A percentile compares a stretch with the other conserved stretches of the same genome.
phyloP scores from a whole-genome alignment of 2,329 filamentous ascomycete genomes.

The Pseudogymnoascus verrucosus region DNA sequence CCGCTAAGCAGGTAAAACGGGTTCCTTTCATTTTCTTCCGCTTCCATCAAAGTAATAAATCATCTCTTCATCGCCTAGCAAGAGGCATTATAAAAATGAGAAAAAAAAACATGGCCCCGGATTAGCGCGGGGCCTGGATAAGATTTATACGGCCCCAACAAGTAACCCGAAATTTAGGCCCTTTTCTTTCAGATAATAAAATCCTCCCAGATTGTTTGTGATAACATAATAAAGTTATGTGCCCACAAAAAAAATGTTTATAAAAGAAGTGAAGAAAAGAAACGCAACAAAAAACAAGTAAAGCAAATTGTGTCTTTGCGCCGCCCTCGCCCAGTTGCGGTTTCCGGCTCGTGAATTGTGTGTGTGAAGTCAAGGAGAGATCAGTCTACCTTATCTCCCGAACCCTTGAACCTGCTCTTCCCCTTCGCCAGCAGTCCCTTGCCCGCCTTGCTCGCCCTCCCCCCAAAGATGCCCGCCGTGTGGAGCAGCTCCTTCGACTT shows the following conservation, averaged over 20 bases:
- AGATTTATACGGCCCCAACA: not conserved
- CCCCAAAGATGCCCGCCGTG: conserved; percentile 63
- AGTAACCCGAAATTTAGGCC: not conserved
- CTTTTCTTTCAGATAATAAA: not conserved
- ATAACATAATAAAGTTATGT: not conserved
- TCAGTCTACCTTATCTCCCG: conserved; percentile 80
- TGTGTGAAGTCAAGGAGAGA: conserved; percentile 31
- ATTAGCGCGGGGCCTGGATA: not conserved
- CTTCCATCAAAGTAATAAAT: not conserved
- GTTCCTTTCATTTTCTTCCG: not conserved
- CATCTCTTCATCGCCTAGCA: not conserved
- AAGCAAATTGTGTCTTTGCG: not conserved
- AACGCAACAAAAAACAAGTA: not conserved
- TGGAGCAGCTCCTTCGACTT: conserved; percentile 88
- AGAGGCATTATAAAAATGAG: not conserved
- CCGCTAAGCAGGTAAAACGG: conserved; percentile 5
- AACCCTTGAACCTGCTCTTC: conserved; percentile 63
- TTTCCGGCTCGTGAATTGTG: not conserved
- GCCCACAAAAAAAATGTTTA: not conserved
- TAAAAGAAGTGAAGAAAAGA: not conserved
- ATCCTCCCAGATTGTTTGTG: conserved; percentile 4
- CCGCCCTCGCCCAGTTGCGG: not conserved
- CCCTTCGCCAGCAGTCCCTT: conserved; percentile 89
- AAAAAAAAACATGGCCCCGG: not conserved
- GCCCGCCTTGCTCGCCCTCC: conserved; percentile 67